Evolutionary conservation across 2,329 filamentous ascomycete genomes (phyloP), one percentile per base, ranked within the genome.

Genomic region (Aspergillus hiratsukae): DNA sequence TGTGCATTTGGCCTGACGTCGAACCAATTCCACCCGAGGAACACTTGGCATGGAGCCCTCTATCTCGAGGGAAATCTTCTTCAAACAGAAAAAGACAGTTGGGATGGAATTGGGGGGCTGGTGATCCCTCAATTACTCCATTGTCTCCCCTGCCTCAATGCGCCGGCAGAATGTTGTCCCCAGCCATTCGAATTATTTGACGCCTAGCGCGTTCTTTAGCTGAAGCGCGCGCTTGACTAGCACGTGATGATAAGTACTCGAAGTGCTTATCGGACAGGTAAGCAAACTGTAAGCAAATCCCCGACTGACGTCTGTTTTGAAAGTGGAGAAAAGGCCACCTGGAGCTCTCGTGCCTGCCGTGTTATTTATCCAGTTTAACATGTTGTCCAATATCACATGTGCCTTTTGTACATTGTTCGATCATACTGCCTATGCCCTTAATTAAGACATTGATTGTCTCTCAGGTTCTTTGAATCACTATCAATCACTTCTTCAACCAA

Each of bases 311-410:
- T 19, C 28, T 43, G 55, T 60, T 57, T 17, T 57, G 59, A 54
- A 48, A n/a, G 14, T 37, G 31, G 31, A 49, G 52, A 58, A 65
- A 62, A 65, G 60, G 62, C 63, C 64, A 66, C 59, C 60, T 66
- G 60, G 61, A 60, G 54, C 48, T 55, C 28, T 54, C 23, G 7
- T 49, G 52, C 37, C 8, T 25, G 11, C 40, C 28, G 45, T 57
- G 45, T 49, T 51, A 14, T 41, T 23, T 50, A 21, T 7, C 29
- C 17, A 5, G 19, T 37, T 50, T 43, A 37, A 25, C 51, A 25
- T 25, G 27, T 17, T 37, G 31, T 37, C 31, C 14, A 37, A 37
- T 14, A 37, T 37, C 31, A 17, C 31, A 37, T 37, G 31, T 37
- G 31, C 14, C 6, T 37, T 37, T n/a, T 37, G 31, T 37, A 37